A percentile compares a stretch with the other conserved stretches of the same genome.
Conservation (phyloP, 2,329 filamentous ascomycete genomes). For the Diaporthe sp. region DNA sequence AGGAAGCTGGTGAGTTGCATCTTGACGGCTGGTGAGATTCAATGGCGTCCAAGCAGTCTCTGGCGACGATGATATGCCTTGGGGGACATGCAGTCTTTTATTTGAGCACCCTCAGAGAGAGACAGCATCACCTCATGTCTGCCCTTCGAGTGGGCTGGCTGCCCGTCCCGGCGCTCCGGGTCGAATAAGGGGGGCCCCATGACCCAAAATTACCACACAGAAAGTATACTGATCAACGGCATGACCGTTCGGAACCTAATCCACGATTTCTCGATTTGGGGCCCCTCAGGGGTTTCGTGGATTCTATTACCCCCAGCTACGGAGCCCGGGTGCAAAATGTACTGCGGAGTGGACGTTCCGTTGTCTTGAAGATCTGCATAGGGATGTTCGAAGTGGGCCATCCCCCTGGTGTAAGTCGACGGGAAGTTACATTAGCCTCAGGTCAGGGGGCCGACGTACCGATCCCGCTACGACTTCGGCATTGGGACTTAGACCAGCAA, state of each 20-base stretch:
- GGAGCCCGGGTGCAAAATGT: not conserved
- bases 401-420: constrained; percentile 37
- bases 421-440: constrained; percentile 48
- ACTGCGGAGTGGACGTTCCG: constrained; percentile 27
- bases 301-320: not conserved
- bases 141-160: not conserved
- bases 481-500: constrained; percentile 1
- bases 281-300: not conserved
- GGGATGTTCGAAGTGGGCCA: constrained; percentile 27
- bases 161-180: constrained; percentile 12
- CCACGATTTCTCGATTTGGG: not conserved
- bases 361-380: constrained; percentile 24
- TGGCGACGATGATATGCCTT: not conserved
- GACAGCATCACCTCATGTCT: not conserved
- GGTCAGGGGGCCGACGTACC: constrained; percentile 32
- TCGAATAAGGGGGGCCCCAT: constrained; percentile 5
- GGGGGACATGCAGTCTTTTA: not conserved
- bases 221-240: constrained; percentile 11
- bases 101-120: not conserved
- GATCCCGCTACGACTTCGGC: constrained; percentile 23
- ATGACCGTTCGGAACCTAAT: not conserved
- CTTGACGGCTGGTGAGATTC: not conserved
- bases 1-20: constrained; percentile 34
- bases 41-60: not conserved
- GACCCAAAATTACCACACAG: constrained; percentile 10